These are phyloP conservation scores for Umbelopsis sp. DNA, from an alignment of 192 early-diverging fungal species.

Conservation along the genomic window DNA sequence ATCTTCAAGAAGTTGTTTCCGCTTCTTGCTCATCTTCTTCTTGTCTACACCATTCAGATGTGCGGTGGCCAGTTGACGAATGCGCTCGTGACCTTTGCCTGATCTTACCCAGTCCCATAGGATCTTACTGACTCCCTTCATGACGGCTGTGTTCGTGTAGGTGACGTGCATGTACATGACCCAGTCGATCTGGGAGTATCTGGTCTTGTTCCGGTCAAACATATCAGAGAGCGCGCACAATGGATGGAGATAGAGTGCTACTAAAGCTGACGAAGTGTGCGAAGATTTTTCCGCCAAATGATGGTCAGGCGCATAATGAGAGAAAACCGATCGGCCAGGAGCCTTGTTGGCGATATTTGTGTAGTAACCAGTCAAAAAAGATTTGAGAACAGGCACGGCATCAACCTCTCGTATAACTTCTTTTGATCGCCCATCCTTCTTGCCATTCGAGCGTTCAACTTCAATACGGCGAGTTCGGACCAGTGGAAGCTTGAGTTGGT, in stretches of 20 bases:
- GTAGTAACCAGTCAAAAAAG: slow-evolving; percentile 91
- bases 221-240: slow-evolving; percentile 86
- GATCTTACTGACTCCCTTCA: slow-evolving; percentile 93
- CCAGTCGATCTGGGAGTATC: slow-evolving; percentile 75
- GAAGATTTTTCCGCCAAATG: slow-evolving; percentile 39
- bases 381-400: slow-evolving; percentile 77
- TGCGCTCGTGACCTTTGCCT: slow-evolving; percentile 53
- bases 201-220: slow-evolving; percentile 44
- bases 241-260: slow-evolving; percentile 92
- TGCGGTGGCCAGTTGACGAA: slow-evolving; percentile 21
- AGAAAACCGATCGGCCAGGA: slow-evolving; percentile 58
- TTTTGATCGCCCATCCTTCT: slow-evolving; percentile 11
- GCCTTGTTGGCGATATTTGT: slow-evolving; percentile 94
- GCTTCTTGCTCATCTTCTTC: not conserved
- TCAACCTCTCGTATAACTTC: slow-evolving; percentile 54
- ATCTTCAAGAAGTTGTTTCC: not conserved
- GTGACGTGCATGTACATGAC: slow-evolving; percentile 93
- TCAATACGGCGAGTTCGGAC: slow-evolving; percentile 17
- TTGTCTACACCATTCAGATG: slow-evolving; percentile 31
- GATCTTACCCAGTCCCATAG: slow-evolving; percentile 86
- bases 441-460: slow-evolving; percentile 8
- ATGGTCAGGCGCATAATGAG: slow-evolving; percentile 50
- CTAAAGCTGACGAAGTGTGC: slow-evolving; percentile 78
- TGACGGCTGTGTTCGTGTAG: slow-evolving; percentile 93
- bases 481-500: slow-evolving; percentile 64